Base-by-base conservation (phyloP, 805 yeast species). In the Myxozyma neotropica region DNA sequence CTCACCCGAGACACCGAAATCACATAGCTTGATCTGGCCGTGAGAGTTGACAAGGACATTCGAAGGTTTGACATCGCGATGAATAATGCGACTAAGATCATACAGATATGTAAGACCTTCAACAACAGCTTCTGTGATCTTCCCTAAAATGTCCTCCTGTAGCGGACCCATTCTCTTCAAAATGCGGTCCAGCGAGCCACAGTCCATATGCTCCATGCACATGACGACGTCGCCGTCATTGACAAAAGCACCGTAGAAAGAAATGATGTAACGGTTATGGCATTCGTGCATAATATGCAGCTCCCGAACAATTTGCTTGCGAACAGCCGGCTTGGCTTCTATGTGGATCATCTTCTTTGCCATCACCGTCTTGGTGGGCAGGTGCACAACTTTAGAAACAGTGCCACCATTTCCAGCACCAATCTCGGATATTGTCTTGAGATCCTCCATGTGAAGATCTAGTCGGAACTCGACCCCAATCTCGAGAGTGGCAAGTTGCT, bases 1-100 rank as follows among this genome's bases (percentile, higher is more conserved):
- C 70, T 90, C 97, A 10, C 99, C 99, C 70, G 96, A 87, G 27
- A 94, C 99, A 21, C 99, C 99, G 76, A 94, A 94, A 75, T 94
- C 99, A 75, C 98, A 93, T 53, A 94, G 79, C 73, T 92, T 94
- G 67, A 94, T 84, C 65, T 86, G 87, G 26, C 99, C 99, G 64
- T 79, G 82, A 40, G 91, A 87, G 62, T 89, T 91, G 74, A 94
- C 82, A 51, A 94, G 77, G 7, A 94, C 96, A 73, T 94, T 94
- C 4, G 95, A 88, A 0, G 99, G 99, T 72, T 94, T 94, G 67
- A 94, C 91, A 72, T 94, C 99, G 64, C 99, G 79, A 72, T 94
- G 99, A 58, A 94, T 89, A 70, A 94, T 93, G 61, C 90, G 83
- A 71, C 92, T 96, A 26, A 84, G 80, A 21, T 87, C 83, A 73